Evolutionary conservation across 2,329 filamentous ascomycete species (phyloP).

Genomic region (Alternaria alternata): DNA sequence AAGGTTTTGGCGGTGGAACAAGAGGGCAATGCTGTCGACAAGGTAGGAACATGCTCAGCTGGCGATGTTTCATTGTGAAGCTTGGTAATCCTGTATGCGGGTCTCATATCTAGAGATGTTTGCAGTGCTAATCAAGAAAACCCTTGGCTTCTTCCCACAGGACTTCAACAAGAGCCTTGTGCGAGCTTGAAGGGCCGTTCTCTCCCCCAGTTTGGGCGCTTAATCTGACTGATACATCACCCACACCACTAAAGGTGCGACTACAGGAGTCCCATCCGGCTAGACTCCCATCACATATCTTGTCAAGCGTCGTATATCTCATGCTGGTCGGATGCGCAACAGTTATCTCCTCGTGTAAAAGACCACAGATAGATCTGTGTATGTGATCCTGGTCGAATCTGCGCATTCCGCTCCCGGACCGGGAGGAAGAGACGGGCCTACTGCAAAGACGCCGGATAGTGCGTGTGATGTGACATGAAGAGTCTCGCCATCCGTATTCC

Average conservation of each 20-base stretch:
- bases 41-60: not conserved
- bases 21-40: not conserved
- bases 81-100: not conserved
- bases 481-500: not conserved
- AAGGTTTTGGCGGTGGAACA: not conserved
- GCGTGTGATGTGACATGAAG: not conserved
- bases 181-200: not conserved
- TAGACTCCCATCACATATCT: not conserved
- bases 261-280: not conserved
- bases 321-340: not conserved
- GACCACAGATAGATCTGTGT: not conserved
- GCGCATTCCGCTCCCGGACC: not conserved
- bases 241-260: not conserved
- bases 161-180: not conserved
- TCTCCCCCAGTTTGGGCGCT: not conserved
- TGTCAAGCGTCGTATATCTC: not conserved
- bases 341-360: not conserved
- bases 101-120: not conserved
- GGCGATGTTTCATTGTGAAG: not conserved
- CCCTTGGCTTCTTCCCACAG: not conserved
- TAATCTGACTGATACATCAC: not conserved
- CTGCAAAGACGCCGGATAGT: not conserved
- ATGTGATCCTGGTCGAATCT: not conserved
- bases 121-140: not conserved
- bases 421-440: not conserved